phyloP scores from a whole-genome alignment of 2,329 filamentous ascomycete genomes.

The Diaporthe sp. region DNA sequence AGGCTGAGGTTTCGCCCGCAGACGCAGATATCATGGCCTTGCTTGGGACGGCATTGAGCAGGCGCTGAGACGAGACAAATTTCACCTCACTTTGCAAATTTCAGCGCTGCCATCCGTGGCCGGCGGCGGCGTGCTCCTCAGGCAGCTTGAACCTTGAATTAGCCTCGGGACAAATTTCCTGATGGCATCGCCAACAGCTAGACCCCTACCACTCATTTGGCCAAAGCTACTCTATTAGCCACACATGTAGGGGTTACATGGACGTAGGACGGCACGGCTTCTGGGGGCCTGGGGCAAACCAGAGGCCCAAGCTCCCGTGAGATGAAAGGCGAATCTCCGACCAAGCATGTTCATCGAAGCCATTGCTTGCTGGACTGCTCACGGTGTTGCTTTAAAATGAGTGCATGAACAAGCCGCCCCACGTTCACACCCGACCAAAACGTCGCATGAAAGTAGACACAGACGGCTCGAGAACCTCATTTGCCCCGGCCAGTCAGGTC shows the following conservation, averaged over 20 bases:
- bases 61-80: slow-evolving; percentile 36
- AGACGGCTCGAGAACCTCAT: slow-evolving; percentile 22
- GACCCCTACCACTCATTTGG: slow-evolving; percentile 26
- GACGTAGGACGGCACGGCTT: slow-evolving; percentile 8
- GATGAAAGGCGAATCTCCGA: slow-evolving; percentile 27
- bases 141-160: background rate
- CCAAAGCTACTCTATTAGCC: slow-evolving; percentile 25
- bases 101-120: slow-evolving; percentile 18
- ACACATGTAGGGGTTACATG: slow-evolving; percentile 21
- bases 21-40: background rate
- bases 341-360: slow-evolving; percentile 30
- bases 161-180: slow-evolving; percentile 24
- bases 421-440: slow-evolving; percentile 29
- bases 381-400: slow-evolving; percentile 21
- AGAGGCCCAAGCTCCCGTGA: slow-evolving; percentile 35
- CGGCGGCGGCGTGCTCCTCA: background rate
- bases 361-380: slow-evolving; percentile 11
- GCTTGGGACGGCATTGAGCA: slow-evolving; percentile 3
- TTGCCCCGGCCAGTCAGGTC: slow-evolving; percentile 31
- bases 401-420: slow-evolving; percentile 37
- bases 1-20: slow-evolving; percentile 26
- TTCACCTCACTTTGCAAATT: slow-evolving; percentile 15
- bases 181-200: slow-evolving; percentile 18
- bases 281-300: slow-evolving; percentile 8
- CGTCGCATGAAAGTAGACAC: slow-evolving; percentile 32